Percentiles rank a stretch among this genome's conserved stretches.
phyloP scores from a whole-genome alignment of 805 yeast species.

The Saturnispora gosingensis region DNA sequence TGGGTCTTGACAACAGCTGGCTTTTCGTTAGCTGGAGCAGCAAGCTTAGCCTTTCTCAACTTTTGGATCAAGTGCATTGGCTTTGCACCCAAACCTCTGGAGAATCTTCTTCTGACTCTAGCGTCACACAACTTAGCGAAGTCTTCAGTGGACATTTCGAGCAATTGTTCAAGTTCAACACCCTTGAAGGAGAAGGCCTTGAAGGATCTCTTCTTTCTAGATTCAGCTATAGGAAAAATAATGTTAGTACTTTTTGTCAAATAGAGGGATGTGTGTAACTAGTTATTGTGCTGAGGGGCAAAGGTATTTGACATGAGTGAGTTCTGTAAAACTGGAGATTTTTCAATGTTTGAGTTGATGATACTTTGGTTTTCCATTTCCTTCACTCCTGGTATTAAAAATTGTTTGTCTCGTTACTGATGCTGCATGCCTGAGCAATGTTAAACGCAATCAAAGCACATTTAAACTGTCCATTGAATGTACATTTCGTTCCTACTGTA shows the following conservation, averaged over 20 bases:
- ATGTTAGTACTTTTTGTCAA: conserved; percentile 19
- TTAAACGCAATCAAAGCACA: no score
- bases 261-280: not conserved
- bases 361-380: no score
- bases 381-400: no score
- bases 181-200: conserved; percentile 98
- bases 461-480: no score
- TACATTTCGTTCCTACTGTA: no score
- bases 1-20: conserved; percentile 98
- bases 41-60: conserved; percentile 94
- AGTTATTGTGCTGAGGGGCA: no score
- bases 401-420: no score
- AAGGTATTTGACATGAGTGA: no score
- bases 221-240: conserved; percentile 33
- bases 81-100: conserved; percentile 92
- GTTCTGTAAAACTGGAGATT: no score
- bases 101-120: conserved; percentile 99
- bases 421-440: no score
- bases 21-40: conserved; percentile 87
- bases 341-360: no score
- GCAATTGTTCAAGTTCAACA: conserved; percentile 89
- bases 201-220: conserved; percentile 81
- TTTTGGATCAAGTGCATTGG: conserved; percentile 95
- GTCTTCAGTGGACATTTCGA: conserved; percentile 92
- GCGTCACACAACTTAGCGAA: conserved; percentile 95